phyloP scores from a whole-genome alignment of 192 early-diverging fungal species.

The Lunasporangiospora selenospora region DNA sequence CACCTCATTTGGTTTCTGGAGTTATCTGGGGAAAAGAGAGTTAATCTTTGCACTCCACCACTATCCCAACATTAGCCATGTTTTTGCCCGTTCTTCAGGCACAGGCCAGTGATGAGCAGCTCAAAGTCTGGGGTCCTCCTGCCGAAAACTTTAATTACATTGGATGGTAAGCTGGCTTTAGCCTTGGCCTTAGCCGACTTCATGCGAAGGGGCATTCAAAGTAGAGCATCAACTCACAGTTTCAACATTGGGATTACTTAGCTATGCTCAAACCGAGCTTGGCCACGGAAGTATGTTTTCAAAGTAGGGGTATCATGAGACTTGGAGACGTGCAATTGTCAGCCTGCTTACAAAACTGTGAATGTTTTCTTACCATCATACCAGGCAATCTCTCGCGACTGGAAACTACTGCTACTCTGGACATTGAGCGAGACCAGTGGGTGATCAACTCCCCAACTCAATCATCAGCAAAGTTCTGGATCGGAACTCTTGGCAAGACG shows the following conservation, averaged over 20 bases:
- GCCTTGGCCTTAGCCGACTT: too few species aligned
- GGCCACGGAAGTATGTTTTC: slow-evolving; percentile 78
- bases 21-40: too few species aligned
- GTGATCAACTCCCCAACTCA: slow-evolving; percentile 82
- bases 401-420: slow-evolving; percentile 85
- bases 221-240: too few species aligned
- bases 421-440: slow-evolving; percentile 83
- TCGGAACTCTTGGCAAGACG: slow-evolving; percentile 80
- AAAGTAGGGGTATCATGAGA: too few species aligned
- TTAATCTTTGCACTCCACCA: too few species aligned
- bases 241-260: too few species aligned
- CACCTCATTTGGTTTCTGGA: too few species aligned
- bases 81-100: slow-evolving; percentile 57
- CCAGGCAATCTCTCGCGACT: slow-evolving; percentile 88
- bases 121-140: slow-evolving; percentile 53
- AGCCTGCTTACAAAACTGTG: too few species aligned
- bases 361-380: too few species aligned
- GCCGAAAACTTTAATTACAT: slow-evolving; percentile 57
- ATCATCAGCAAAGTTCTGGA: slow-evolving; percentile 88
- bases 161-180: slow-evolving; percentile 62
- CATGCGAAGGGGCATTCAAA: too few species aligned
- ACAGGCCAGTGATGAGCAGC: slow-evolving; percentile 58
- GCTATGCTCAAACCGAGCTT: slow-evolving; percentile 65
- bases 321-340: too few species aligned
- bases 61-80: too few species aligned